These are phyloP conservation scores for Podila epicladia DNA, from an alignment of 192 early-diverging fungal genomes.

Conservation along the genomic window DNA sequence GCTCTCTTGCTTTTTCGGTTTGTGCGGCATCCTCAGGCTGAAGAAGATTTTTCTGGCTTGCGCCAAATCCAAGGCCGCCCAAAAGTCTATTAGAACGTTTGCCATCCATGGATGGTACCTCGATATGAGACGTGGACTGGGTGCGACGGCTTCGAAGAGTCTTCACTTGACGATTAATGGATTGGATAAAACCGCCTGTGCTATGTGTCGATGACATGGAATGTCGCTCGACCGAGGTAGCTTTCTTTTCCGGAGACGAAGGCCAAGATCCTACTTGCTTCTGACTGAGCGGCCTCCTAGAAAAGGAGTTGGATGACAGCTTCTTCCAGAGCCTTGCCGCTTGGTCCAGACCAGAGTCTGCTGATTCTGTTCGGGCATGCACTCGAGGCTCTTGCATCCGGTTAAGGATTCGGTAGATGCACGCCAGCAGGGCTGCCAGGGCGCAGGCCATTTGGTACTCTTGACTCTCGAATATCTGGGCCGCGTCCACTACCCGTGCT, in stretches of 20 bases:
- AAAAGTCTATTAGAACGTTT: background rate
- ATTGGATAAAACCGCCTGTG: conserved; percentile 32
- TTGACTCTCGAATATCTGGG: conserved; percentile 48
- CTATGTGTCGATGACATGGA: conserved; percentile 1
- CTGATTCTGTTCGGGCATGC: conserved; percentile 33
- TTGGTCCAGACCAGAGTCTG: conserved; percentile 42
- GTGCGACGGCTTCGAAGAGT: conserved; percentile 38
- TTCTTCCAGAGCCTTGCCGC: conserved; percentile 38
- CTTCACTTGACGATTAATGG: conserved; percentile 41
- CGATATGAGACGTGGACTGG: conserved; percentile 44
- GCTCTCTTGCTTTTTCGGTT: conserved; percentile 4
- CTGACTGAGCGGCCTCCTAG: background rate
- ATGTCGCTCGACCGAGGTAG: background rate
- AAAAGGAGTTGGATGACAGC: conserved; percentile 39
- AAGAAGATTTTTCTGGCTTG: background rate
- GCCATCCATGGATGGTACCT: conserved; percentile 13
- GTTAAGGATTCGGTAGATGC: conserved; percentile 61
- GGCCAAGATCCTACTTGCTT: background rate
- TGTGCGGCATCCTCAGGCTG: conserved; percentile 1
- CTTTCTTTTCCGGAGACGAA: conserved; percentile 12
- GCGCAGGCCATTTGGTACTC: conserved; percentile 67
- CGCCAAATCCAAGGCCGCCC: conserved; percentile 3
- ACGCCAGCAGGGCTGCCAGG: conserved; percentile 59
- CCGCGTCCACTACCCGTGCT: conserved; percentile 8
- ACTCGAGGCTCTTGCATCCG: conserved; percentile 26